Evolutionary conservation across 2,329 filamentous ascomycete genomes (phyloP), one percentile per base, ranked within the genome.

Genomic region (Fusarium longipes): DNA sequence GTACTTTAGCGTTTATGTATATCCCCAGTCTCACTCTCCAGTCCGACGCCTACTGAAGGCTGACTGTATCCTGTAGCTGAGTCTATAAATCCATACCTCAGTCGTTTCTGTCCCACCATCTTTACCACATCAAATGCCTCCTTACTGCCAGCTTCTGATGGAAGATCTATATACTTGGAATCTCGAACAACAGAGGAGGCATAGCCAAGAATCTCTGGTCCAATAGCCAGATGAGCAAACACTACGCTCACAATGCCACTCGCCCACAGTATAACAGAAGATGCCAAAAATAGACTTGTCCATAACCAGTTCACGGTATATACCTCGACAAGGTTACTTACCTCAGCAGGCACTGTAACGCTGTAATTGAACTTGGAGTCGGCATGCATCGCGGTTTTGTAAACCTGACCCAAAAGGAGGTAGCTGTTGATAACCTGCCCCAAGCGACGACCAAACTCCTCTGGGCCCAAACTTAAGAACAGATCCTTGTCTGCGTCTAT

Each of bases 291-390:
- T 1, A 55, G 4, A 1, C 5, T 15, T 5, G 36, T 35, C 63
- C 58, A 68, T 1, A 22, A 8, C 48, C 43, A 35, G 6, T 53
- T 8, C 0, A 64, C 25, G 17, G 2, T 9, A 14, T 57, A 60
- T 12, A 44, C 27, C 2, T 57, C 42, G 14, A 50, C 22, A 0
- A 49, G 47, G 6, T 54, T 35, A 10, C 11, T 18, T 3, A 43
- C 27, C 3, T 53, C 18, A 5, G 20, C 43, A 18, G 43, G 40
- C 3, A 14, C n/a, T 1, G 48, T 54, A 5, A 47, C 8, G 12
- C 36, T 54, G 10, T 32, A 22, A 6, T 18, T 20, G 7, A 43
- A 50, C 14, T 14, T 17, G 45, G 18, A 5, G 25, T 47, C 20
- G 6, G 38, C 33, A 20, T 14, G 4, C 25, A n/a, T 44, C 11